Evolutionary conservation across 1,284 basidiomycete species (phyloP), one percentile per base, ranked within the genome.

Genomic region (Leccinum pseudoinsigne): DNA sequence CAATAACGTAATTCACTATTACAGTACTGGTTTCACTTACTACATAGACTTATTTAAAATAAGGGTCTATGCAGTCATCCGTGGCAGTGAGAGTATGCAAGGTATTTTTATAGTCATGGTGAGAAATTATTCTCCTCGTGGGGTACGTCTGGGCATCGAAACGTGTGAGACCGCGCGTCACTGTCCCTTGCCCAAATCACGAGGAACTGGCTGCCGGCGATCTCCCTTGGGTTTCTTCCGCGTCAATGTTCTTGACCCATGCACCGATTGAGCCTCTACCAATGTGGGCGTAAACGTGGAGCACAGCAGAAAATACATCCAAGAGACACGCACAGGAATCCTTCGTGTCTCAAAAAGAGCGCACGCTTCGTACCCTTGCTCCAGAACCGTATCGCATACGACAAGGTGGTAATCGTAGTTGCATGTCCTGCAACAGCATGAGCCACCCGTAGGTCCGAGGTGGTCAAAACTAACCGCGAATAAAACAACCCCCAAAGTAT

Each of bases 301-400:
- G 55, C 23, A 55, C 61, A 34, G 26, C 9, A 31, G 10, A 10
- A 18, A n/a, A 70, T 10, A 60, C 59, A 60, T 28, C 50, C 51
- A 54, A 50, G 63, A 58, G 14, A 60, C 18, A 88, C 95, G 78
- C 80, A 97, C 86, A 99, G 79, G 82, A 98, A 99, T 4, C 97
- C 97, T 81, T 99, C 97, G 74, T 99, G 97, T 66, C 97, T 87
- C 62, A 99, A 82, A 83, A 99, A 99, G 70, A 97, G 85, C 53
- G 97, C 97, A 40, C 94, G 88, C 79, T 98, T 99, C 31, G 91
- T 96, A 1, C 97, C 97, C 78, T 97, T 97, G 73, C 94, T 97
- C 97, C 97, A 99, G 82, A 99, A 99, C 42, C 97, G 91, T 76
- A 99, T 99, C 55, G 97, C 97, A 79, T 99, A 99, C 26, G 95